phyloP scores from a whole-genome alignment of 1,284 basidiomycete species.

The Trichosporon sp. region DNA sequence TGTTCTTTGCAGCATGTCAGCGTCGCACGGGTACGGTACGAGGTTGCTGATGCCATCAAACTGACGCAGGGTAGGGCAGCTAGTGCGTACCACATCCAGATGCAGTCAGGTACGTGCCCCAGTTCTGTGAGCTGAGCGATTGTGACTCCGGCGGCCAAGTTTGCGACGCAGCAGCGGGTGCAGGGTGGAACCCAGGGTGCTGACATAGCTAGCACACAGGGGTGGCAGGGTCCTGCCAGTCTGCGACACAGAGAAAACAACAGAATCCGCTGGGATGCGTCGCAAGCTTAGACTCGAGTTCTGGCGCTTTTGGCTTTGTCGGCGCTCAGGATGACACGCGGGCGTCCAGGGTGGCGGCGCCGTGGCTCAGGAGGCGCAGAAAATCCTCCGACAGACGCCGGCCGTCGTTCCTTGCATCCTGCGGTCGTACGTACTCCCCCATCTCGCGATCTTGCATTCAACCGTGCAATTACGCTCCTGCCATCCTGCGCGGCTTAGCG shows the following conservation, averaged over 20 bases:
- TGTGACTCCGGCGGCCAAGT: not conserved
- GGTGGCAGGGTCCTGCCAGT: not conserved
- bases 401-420: not conserved
- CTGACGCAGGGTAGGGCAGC: not conserved
- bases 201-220: not conserved
- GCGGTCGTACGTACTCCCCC: not conserved
- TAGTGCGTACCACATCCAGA: not conserved
- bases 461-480: not conserved
- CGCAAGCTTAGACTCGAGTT: slow-evolving; percentile 6
- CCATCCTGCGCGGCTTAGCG: not conserved
- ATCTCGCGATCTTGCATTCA: not conserved
- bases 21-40: not conserved
- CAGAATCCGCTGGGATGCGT: not conserved
- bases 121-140: not conserved
- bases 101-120: not conserved
- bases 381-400: slow-evolving; percentile 11
- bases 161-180: not conserved
- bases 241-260: not conserved
- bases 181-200: not conserved
- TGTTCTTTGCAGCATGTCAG: not conserved
- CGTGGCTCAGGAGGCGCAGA: slow-evolving; percentile 3
- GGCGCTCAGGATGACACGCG: slow-evolving; percentile 1
- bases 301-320: slow-evolving; percentile 13
- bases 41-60: not conserved
- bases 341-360: slow-evolving; percentile 3